Evolutionary conservation across 768 basidiomycete genomes (phyloP).

Genomic region (Collybiopsis confluens): DNA sequence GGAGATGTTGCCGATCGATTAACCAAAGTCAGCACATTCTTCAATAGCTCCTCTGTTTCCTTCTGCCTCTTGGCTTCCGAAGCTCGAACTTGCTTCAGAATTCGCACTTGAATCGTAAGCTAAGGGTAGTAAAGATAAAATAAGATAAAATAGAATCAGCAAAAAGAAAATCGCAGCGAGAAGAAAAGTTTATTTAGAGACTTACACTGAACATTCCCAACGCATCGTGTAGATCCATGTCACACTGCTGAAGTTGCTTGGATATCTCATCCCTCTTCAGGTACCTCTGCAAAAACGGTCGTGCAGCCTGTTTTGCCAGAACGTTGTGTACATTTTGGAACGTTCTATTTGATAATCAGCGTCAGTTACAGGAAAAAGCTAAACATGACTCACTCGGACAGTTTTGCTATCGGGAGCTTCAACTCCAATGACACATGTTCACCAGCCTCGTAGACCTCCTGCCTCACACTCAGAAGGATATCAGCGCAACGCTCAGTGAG

Average conservation of each 20-base stretch:
- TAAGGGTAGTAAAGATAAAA: too few species aligned
- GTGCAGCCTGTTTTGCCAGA: conserved; percentile 52
- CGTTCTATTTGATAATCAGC: too few species aligned
- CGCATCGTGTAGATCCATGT: conserved; percentile 49
- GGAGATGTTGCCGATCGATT: conserved; percentile 25
- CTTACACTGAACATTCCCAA: conserved; percentile 46
- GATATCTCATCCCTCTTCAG: conserved; percentile 71
- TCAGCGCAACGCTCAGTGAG: conserved; percentile 72
- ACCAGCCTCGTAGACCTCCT: conserved; percentile 60
- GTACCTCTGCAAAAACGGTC: conserved; percentile 77
- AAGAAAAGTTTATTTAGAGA: too few species aligned
- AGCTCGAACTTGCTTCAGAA: conserved; percentile 44
- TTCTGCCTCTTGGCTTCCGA: conserved; percentile 23
- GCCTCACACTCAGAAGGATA: conserved; percentile 57
- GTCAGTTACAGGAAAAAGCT: too few species aligned
- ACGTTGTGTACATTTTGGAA: conserved; percentile 44
- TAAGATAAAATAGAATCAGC: too few species aligned
- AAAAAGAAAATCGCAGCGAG: too few species aligned
- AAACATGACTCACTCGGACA: conserved; percentile 52
- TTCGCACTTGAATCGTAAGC: conserved; percentile 50
- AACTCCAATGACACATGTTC: conserved; percentile 46
- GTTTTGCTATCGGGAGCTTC: conserved; percentile 40
- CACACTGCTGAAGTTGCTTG: conserved; percentile 46
- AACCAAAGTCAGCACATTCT: neutral
- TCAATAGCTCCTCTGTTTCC: conserved; percentile 1